Evolutionary conservation across 345 rosid species (phyloP).

Genomic region (Pistacia integerrima): DNA sequence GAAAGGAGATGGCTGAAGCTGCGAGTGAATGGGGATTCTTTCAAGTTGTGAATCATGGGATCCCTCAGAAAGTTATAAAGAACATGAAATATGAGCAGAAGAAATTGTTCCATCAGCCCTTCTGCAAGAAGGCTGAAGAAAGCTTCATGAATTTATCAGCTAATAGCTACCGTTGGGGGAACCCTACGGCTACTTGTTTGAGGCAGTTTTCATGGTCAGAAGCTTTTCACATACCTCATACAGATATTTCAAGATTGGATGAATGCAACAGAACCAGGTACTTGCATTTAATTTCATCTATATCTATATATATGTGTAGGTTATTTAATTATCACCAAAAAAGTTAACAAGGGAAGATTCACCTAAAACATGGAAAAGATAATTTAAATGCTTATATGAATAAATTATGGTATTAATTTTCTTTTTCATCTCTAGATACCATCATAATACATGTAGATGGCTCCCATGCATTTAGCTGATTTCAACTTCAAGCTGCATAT

Average conservation of each 20-base stretch:
- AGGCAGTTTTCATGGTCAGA: conserved; percentile 69
- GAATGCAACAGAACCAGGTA: conserved; percentile 48
- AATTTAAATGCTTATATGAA: too few species aligned
- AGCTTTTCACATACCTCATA: conserved; percentile 62
- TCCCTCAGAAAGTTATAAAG: conserved; percentile 41
- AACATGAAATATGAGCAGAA: conserved; percentile 43
- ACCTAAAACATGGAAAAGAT: too few species aligned
- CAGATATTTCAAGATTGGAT: conserved; percentile 42
- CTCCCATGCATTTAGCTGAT: too few species aligned
- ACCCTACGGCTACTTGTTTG: conserved; percentile 59
- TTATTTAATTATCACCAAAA: too few species aligned
- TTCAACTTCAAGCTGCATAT: too few species aligned
- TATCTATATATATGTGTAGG: too few species aligned
- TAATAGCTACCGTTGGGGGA: conserved; percentile 73
- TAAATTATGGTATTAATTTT: too few species aligned
- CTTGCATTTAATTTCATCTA: not conserved
- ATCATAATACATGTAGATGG: too few species aligned
- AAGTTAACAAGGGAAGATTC: too few species aligned
- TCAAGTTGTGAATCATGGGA: conserved; percentile 69
- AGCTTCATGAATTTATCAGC: conserved; percentile 38
- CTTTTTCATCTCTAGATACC: not conserved
- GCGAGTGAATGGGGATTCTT: conserved; percentile 78
- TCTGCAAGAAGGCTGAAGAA: conserved; percentile 34
- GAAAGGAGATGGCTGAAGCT: conserved; percentile 45
- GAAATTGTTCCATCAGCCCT: conserved; percentile 55